Evolutionary conservation across 2,329 filamentous ascomycete genomes (phyloP), one percentile per base, ranked within the genome.

Genomic region (Raffaelea ambrosiae): DNA sequence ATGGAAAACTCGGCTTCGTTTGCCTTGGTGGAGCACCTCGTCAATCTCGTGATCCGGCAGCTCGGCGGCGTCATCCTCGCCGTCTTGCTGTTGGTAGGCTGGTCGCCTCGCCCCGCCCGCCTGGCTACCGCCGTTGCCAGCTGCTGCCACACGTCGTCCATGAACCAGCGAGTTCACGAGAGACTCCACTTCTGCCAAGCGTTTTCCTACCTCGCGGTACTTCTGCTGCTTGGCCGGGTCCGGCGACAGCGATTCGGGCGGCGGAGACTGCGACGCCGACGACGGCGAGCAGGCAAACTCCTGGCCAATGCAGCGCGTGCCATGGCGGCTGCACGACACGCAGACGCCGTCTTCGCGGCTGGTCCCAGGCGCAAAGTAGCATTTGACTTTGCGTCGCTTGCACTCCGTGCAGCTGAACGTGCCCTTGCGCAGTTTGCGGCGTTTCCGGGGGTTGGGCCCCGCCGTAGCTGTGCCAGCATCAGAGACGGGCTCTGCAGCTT

Each of bases 381-480:
- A 79, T 4, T 65, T 62, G 10, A 71, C 65, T 60, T 79, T 79
- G 23, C 73, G 67, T 42, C 70, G 66, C 58, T 52, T 53, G 47
- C 75, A 79, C 52, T 77, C 73, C 71, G 72, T 77, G 57, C 76
- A 79, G 51, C 73, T 77, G 22, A 61, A 65, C 0, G 75, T 79
- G n/a, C 76, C 75, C 46, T 76, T 78, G 19, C 73, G 69, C 20
- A 75, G 45, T 39, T 44, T 51, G 33, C 49, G 48, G 20, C 46
- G 46, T 22, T 52, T 48, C 7, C 26, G 26, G n/a, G n/a, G n/a
- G n/a, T n/a, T n/a, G n/a, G n/a, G n/a, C n/a, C n/a, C n/a, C n/a
- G n/a, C n/a, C n/a, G n/a, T n/a, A n/a, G n/a, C n/a, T n/a, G n/a
- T n/a, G n/a, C n/a, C n/a, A n/a, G n/a, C n/a, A n/a, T n/a, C n/a